Percentiles rank a stretch among this genome's conserved stretches.
Conservation (phyloP, 1,139 yeast genomes). For the Blastobotrys malaysiensis region DNA sequence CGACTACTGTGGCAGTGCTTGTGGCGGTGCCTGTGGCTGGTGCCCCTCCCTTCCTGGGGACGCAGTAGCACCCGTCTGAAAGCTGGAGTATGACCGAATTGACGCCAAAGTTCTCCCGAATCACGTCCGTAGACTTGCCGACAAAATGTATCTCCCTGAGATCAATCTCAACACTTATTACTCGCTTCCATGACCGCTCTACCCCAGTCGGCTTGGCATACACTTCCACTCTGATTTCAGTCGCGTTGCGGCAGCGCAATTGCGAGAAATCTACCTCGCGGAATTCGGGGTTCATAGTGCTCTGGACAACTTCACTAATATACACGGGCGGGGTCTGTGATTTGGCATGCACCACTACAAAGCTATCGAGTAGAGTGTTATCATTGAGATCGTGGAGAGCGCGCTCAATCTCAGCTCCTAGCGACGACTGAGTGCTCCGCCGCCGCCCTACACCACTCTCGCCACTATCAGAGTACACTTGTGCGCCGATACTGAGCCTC, state of each 20-base stretch:
- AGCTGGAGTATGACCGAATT: constrained; percentile 37
- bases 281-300: constrained; percentile 36
- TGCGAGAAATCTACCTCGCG: constrained; percentile 28
- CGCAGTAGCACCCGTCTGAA: constrained; percentile 38
- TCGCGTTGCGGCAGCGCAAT: constrained; percentile 14
- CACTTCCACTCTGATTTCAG: constrained; percentile 14
- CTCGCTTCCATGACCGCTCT: constrained; percentile 12
- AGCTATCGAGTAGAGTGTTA: constrained; percentile 33
- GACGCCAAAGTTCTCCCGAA: constrained; percentile 18
- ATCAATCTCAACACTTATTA: constrained; percentile 15
- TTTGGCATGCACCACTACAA: constrained; percentile 36
- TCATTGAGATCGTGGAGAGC: constrained; percentile 30
- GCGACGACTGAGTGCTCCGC: constrained; percentile 3
- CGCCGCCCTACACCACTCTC: not conserved
- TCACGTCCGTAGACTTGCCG: constrained; percentile 21
- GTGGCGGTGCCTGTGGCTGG: too few relatives aligned
- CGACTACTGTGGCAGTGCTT: too few relatives aligned
- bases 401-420: constrained; percentile 15
- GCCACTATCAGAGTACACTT: not conserved
- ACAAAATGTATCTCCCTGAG: constrained; percentile 20
- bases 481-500: not conserved
- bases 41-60: not conserved
- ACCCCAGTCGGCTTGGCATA: constrained; percentile 13
- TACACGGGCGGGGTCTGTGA: constrained; percentile 35
- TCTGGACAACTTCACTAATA: constrained; percentile 36